Evolutionary conservation across 257 asterid species (phyloP).

Genomic region (Plantago ovata): DNA sequence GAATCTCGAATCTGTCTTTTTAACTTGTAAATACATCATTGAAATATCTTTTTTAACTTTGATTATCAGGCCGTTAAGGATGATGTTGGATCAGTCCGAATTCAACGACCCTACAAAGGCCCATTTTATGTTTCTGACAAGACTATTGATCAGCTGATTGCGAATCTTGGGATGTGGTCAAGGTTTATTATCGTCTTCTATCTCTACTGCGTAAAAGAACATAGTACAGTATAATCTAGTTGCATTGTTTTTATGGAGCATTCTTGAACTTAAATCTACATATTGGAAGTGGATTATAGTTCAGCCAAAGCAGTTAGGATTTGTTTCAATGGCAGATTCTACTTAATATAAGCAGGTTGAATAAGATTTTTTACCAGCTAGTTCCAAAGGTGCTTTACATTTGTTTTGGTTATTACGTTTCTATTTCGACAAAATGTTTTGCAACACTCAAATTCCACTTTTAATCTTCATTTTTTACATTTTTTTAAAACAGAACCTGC

Average conservation of each 20-base stretch:
- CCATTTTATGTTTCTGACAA: constrained; percentile 91
- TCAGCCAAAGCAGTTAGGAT: too few species aligned
- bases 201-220: neutral
- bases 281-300: too few species aligned
- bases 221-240: neutral
- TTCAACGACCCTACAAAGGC: constrained; percentile 91
- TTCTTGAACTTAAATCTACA: too few species aligned
- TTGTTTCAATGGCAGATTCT: too few species aligned
- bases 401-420: too few species aligned
- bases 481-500: too few species aligned
- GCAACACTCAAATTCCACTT: too few species aligned
- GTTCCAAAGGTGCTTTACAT: too few species aligned
- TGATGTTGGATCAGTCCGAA: constrained; percentile 79
- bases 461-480: too few species aligned
- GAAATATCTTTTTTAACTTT: constrained; percentile 14
- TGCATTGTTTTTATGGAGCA: neutral
- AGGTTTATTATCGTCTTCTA: constrained; percentile 43
- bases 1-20: constrained; percentile 10
- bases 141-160: constrained; percentile 88
- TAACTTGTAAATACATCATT: constrained; percentile 16
- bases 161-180: constrained; percentile 97
- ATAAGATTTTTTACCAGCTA: too few species aligned
- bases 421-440: too few species aligned
- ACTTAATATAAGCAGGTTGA: too few species aligned
- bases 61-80: constrained; percentile 77